phyloP scores from a whole-genome alignment of 1,284 basidiomycete species.

The Limonomyces culmigenus region DNA sequence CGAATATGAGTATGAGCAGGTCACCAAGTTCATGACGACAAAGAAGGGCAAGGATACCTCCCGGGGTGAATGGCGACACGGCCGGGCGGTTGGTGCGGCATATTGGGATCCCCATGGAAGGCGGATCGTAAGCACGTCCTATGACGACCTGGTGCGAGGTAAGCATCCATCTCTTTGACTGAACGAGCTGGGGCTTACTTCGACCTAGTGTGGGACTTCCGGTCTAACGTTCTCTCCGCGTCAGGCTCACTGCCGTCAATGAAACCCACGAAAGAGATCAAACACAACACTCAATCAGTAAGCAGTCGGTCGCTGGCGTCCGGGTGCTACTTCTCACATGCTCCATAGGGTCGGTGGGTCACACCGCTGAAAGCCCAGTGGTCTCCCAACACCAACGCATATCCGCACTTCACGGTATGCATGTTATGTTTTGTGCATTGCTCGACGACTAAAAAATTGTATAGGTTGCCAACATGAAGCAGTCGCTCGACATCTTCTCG shows the following conservation, averaged over 20 bases:
- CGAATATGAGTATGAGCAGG: constrained; percentile 30
- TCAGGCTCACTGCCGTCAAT: constrained; percentile 34
- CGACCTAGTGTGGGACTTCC: constrained; percentile 52
- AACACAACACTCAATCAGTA: constrained; percentile 67
- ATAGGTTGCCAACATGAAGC: constrained; percentile 63
- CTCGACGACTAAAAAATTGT: not conserved
- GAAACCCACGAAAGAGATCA: constrained; percentile 39
- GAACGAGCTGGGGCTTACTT: constrained; percentile 1
- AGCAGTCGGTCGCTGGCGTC: constrained; percentile 8
- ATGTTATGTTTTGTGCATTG: not conserved
- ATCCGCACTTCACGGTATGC: constrained; percentile 62
- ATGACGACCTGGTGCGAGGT: constrained; percentile 61
- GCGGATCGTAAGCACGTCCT: constrained; percentile 62
- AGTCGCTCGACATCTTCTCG: constrained; percentile 54
- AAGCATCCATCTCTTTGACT: constrained; percentile 13
- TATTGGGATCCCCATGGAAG: constrained; percentile 69
- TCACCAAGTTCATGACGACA: constrained; percentile 30
- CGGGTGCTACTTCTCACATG: not conserved
- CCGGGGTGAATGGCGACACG: constrained; percentile 47
- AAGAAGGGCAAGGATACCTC: constrained; percentile 32
- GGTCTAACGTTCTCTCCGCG: constrained; percentile 25
- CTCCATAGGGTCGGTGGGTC: constrained; percentile 54
- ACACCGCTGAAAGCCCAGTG: constrained; percentile 61
- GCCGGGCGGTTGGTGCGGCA: constrained; percentile 61
- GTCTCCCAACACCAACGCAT: constrained; percentile 56